Base-by-base conservation (phyloP, 2,329 filamentous ascomycete genomes). In the Plectosphaerella sp. region DNA sequence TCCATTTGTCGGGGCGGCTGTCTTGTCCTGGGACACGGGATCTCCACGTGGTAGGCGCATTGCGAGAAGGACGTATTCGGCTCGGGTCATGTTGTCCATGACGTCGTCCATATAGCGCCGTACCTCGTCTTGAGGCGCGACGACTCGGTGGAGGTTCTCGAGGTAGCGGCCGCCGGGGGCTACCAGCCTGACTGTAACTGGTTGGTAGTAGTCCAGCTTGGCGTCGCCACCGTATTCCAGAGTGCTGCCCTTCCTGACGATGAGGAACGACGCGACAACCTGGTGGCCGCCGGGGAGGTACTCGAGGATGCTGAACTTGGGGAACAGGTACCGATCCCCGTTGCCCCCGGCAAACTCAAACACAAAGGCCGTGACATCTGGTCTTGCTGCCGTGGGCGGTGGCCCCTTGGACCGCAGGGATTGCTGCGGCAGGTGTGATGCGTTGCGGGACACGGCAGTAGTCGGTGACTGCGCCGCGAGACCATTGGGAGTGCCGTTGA, bases 301-400 rank as follows among this genome's bases (percentile, higher is more conserved):
- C 64, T 94, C 88, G 48, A 93, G 67, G 35, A 93, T 86, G 66
- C 86, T 88, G 63, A 88, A 87, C 58, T 86, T 88, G 2, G 89
- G 89, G 57, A 94, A 92, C 47, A 90, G 71, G 64, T 89, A 92
- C 24, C 88, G 81, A 65, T 93, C 89, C 45, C 87, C 88, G 3
- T 74, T 83, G 35, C 84, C 84, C 46, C 80, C 79, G 5, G 73
- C 66, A 64, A 90, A 89, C 58, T 89, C 86, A 55, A 91, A 80
- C 1, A 87, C 80, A 14, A 88, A 74, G n/a, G 84, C 83, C 1
- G 83, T 78, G 43, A 86, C 78, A 52, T 86, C 85, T 24, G 79
- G 79, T 58, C 80, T 84, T 11, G 69, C 65, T 2, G 75, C 67
- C 8, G 66, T 63, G 16, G 77, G 77, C 2, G 78, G 74, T 1